Conservation (phyloP, 2,329 filamentous ascomycete genomes). For the Beauveria sp. region DNA sequence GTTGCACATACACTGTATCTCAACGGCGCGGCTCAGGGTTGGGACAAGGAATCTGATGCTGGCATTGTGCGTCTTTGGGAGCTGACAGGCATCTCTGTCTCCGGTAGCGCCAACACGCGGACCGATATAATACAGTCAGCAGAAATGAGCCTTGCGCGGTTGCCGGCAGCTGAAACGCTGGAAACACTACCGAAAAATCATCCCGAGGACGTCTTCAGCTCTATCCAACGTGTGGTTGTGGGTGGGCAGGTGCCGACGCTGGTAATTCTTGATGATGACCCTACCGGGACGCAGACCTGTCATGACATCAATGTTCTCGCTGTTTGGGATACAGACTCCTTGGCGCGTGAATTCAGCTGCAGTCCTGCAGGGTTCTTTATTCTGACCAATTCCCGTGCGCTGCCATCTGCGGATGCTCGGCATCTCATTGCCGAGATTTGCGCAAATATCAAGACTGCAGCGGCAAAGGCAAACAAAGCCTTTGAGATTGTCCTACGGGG, state of each 20-base stretch:
- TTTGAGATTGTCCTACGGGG: constrained; percentile 49
- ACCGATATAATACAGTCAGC: background rate
- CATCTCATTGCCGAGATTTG: constrained; percentile 41
- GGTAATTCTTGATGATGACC: constrained; percentile 46
- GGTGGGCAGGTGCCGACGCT: constrained; percentile 23
- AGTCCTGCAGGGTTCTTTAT: constrained; percentile 46
- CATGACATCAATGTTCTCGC: constrained; percentile 49
- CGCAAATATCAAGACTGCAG: constrained; percentile 38
- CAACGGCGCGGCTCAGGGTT: constrained; percentile 24
- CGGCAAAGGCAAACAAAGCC: constrained; percentile 26
- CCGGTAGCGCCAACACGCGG: constrained; percentile 10
- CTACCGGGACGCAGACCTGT: constrained; percentile 53
- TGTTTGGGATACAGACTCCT: constrained; percentile 40
- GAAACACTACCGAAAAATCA: constrained; percentile 18
- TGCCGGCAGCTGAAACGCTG: constrained; percentile 19
- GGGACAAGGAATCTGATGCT: constrained; percentile 26
- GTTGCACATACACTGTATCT: constrained; percentile 26
- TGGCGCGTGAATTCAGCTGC: constrained; percentile 36
- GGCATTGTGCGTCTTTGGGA: constrained; percentile 33
- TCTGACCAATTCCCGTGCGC: constrained; percentile 49
- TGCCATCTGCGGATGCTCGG: constrained; percentile 39
- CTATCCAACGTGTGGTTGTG: constrained; percentile 15
- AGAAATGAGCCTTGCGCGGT: background rate
- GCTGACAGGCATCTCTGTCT: constrained; percentile 16
- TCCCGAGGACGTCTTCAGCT: constrained; percentile 16